These are phyloP conservation scores for Naganishia vaughanmartiniae DNA, from an alignment of 768 basidiomycete genomes.

Conservation along the genomic window DNA sequence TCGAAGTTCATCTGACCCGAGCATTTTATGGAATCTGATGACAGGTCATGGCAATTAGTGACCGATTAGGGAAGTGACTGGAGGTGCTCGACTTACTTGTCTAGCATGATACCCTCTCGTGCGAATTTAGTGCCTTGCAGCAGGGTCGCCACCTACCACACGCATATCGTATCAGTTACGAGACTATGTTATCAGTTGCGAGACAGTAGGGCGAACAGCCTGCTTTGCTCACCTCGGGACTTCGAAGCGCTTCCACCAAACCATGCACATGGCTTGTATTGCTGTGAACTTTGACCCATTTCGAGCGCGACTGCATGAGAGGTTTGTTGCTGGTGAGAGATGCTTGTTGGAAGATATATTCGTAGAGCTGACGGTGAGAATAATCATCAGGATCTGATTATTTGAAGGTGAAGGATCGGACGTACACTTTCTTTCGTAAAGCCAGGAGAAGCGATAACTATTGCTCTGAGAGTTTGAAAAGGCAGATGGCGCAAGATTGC, in stretches of 20 bases:
- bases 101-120: slow-evolving; percentile 82
- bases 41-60: too few relatives aligned
- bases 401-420: background rate
- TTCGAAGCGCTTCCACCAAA: slow-evolving; percentile 86
- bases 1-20: slow-evolving; percentile 86
- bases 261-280: slow-evolving; percentile 94
- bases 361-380: slow-evolving; percentile 54
- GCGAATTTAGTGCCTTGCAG: slow-evolving; percentile 77
- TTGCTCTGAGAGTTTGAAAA: slow-evolving; percentile 74
- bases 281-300: slow-evolving; percentile 85
- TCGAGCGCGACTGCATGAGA: slow-evolving; percentile 73
- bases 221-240: slow-evolving; percentile 72
- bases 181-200: background rate
- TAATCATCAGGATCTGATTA: background rate
- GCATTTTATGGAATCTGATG: slow-evolving; percentile 93
- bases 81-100: slow-evolving; percentile 60
- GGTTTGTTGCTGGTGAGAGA: slow-evolving; percentile 72
- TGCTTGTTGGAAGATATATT: slow-evolving; percentile 79
- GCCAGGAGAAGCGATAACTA: slow-evolving; percentile 94
- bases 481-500: slow-evolving; percentile 88
- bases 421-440: slow-evolving; percentile 84
- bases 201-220: background rate
- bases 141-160: slow-evolving; percentile 36
- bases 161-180: background rate
- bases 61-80: background rate